Percentiles rank a stretch among this genome's conserved stretches.
phyloP scores from a whole-genome alignment of 768 basidiomycete genomes.

The Psilocybe tampanensis region DNA sequence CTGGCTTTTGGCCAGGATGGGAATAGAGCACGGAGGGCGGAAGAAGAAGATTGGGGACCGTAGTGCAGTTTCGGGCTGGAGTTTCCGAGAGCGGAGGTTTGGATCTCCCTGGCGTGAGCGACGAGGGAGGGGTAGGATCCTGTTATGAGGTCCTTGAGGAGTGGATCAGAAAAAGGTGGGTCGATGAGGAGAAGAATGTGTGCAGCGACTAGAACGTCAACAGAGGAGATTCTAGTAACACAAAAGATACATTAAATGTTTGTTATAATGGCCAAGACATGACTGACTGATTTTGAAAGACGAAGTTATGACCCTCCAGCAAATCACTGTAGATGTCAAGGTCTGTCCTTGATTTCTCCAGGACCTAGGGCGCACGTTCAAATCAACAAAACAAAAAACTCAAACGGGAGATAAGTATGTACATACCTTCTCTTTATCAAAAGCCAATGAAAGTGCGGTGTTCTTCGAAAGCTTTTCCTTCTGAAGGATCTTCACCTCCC shows the following conservation, averaged over 20 bases:
- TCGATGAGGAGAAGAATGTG: conserved; percentile 63
- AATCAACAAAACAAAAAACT: neutral
- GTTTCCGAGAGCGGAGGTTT: conserved; percentile 26
- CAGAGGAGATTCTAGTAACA: conserved; percentile 51
- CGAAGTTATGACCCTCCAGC: conserved; percentile 50
- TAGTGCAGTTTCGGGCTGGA: conserved; percentile 17
- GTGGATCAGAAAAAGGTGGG: conserved; percentile 63
- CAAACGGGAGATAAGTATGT: neutral
- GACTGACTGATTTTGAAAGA: conserved; percentile 50
- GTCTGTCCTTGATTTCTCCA: conserved; percentile 56
- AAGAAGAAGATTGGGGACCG: conserved; percentile 11
- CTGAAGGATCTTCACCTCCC: conserved; percentile 28
- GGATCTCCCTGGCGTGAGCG: conserved; percentile 58
- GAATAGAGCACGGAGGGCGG: conserved; percentile 41
- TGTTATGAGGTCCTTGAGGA: conserved; percentile 54
- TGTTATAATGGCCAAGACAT: conserved; percentile 12
- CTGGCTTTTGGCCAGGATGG: conserved; percentile 31
- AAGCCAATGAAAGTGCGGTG: conserved; percentile 50
- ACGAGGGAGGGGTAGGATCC: conserved; percentile 60
- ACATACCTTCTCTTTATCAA: conserved; percentile 65
- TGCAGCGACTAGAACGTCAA: conserved; percentile 70
- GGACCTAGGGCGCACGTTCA: conserved; percentile 44
- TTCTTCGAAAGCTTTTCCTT: conserved; percentile 34
- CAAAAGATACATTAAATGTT: neutral
- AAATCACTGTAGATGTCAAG: conserved; percentile 63